Conservation (phyloP, 2,329 filamentous ascomycete species). For the Neobulgaria alba region DNA sequence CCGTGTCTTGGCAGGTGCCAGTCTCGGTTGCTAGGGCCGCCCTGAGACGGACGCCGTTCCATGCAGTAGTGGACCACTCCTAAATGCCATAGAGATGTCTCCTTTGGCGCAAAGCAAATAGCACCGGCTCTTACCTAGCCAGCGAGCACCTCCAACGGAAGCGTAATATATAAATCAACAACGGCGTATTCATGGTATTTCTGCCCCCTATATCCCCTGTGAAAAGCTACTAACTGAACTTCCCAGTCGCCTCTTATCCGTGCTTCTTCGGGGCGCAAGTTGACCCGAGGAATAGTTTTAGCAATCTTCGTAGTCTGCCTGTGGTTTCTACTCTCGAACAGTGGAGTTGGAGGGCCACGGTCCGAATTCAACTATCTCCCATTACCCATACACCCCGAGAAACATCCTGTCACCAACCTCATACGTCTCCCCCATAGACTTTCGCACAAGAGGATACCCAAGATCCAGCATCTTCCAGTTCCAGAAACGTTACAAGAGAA, state of each 20-base stretch:
- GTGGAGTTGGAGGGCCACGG: constrained; percentile 2
- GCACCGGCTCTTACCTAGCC: too few relatives aligned
- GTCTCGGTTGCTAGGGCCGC: too few relatives aligned
- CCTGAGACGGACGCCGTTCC: too few relatives aligned
- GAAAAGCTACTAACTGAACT: too few relatives aligned
- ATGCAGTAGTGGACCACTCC: too few relatives aligned
- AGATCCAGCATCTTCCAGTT: constrained; percentile 18
- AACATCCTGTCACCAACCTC: constrained; percentile 10
- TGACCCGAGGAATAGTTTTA: background rate
- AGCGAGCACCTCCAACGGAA: too few relatives aligned
- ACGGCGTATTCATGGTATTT: too few relatives aligned
- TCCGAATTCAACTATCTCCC: constrained; percentile 16
- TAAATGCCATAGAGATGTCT: too few relatives aligned
- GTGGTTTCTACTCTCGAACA: background rate
- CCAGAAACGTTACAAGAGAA: constrained; percentile 12
- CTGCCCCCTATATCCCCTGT: too few relatives aligned
- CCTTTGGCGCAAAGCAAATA: too few relatives aligned
- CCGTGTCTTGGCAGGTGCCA: too few relatives aligned
- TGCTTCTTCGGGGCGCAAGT: background rate
- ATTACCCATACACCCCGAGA: constrained; percentile 18
- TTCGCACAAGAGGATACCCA: constrained; percentile 15
- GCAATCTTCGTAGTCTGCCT: background rate
- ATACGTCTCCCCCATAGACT: constrained; percentile 14
- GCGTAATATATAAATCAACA: too few relatives aligned
- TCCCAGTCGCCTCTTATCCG: background rate